These are phyloP conservation scores for Cyberlindnera sargentensis DNA, from an alignment of 805 yeast species.

Conservation along the genomic window DNA sequence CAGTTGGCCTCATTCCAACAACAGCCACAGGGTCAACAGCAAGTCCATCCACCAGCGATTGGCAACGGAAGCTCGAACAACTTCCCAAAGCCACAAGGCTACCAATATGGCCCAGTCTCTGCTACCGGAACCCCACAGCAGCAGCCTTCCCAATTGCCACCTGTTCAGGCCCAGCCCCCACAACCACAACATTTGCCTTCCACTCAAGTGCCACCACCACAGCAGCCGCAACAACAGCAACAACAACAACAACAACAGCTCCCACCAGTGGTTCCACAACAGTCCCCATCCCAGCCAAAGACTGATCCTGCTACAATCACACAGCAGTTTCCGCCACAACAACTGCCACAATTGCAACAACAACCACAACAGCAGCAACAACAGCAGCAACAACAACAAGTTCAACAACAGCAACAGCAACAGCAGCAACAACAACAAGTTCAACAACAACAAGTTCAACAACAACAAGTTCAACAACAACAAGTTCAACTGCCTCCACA, in stretches of 20 bases:
- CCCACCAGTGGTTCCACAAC: constrained; percentile 22
- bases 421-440: constrained; percentile 11
- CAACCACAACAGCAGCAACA: constrained; percentile 4
- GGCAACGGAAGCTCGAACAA: constrained; percentile 18
- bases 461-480: background rate
- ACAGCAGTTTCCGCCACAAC: constrained; percentile 9
- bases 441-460: constrained; percentile 4
- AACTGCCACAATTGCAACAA: constrained; percentile 7
- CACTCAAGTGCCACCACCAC: constrained; percentile 25
- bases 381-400: constrained; percentile 6
- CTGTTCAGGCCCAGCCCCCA: constrained; percentile 25
- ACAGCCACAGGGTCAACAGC: constrained; percentile 17
- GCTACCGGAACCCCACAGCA: constrained; percentile 25
- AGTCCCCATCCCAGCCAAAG: constrained; percentile 28
- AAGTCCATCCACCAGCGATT: constrained; percentile 21
- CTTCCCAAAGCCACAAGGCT: constrained; percentile 19
- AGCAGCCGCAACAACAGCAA: constrained; percentile 22
- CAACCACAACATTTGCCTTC: constrained; percentile 24
- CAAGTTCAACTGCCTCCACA: constrained; percentile 10
- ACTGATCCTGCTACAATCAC: constrained; percentile 14
- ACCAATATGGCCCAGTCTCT: constrained; percentile 14
- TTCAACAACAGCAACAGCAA: constrained; percentile 5
- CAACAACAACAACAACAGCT: constrained; percentile 21
- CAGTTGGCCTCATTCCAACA: constrained; percentile 34
- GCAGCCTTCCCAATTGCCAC: constrained; percentile 28